Base-by-base conservation (phyloP, 495 filamentous ascomycete genomes). In the Talaromyces borbonicus region DNA sequence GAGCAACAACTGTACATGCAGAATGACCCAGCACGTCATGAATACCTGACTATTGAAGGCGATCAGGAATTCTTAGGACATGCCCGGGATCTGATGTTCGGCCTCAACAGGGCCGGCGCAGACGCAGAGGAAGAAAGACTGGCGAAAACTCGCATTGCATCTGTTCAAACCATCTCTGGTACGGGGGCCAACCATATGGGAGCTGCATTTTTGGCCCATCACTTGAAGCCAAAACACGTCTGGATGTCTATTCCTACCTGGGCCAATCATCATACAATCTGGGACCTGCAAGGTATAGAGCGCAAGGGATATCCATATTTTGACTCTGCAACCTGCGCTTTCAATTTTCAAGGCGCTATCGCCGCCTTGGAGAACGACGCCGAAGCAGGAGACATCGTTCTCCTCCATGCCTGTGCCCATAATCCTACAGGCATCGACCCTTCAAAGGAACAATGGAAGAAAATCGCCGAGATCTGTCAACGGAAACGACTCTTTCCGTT, bases 181-280 rank as follows among this genome's bases (percentile, higher is more conserved):
- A 96, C 90, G 29, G 90, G 90, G 48, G 87, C 90, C 30, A 81
- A 93, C 43, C 90, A 95, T 54, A 67, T 95, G 5, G 90, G 90
- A 45, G 86, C 83, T 47, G 74, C 88, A 48, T 95, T 96, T 73
- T 80, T 96, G 43, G 71, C 81, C 42, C 52, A 57, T 33, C 65
- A 68, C 54, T 63, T 68, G 61, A 70, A 68, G 47, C 68, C 67
- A 15, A 57, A 58, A 41, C 59, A 51, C 31, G 69, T 73, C 42
- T 71, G 66, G 67, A 56, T 73, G 43, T 73, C 69, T 30, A 61
- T 66, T 50, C 69, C 69, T 1, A 72, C 71, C 1, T 74, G 71
- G 71, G 58, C 67, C 26, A 74, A 73, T 56, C 71, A 74, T 50
- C 53, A 67, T 52, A 67, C 64, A 1, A 67, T 74, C 40, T 74